Conservation (phyloP, 495 filamentous ascomycete genomes). For the Penicillium argentinense region DNA sequence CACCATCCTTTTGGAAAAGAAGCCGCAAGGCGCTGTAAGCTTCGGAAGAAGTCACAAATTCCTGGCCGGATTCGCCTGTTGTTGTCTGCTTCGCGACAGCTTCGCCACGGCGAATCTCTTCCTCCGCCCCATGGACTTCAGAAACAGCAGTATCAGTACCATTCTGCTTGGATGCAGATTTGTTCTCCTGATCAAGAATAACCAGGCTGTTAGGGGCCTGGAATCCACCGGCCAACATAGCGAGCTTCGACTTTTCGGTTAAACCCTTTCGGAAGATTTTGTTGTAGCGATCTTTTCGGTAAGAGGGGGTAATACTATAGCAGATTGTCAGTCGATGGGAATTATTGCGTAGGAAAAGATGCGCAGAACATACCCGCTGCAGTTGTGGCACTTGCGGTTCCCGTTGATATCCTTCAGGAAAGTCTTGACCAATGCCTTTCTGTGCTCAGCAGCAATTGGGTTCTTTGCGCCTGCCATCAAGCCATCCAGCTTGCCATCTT, state of each 20-base stretch:
- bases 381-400: conserved; percentile 70
- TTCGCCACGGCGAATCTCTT: conserved; percentile 62
- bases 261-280: conserved; percentile 92
- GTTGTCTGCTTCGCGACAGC: conserved; percentile 33
- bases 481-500: conserved; percentile 43
- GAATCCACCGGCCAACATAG: conserved; percentile 70
- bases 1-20: conserved; percentile 83
- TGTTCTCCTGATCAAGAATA: conserved; percentile 43
- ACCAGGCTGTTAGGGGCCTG: conserved; percentile 63
- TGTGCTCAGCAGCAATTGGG: conserved; percentile 73
- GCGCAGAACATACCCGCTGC: conserved; percentile 55
- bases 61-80: conserved; percentile 46
- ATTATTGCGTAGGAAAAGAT: conserved; percentile 1
- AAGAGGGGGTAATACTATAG: conserved; percentile 67
- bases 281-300: conserved; percentile 79
- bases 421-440: conserved; percentile 72
- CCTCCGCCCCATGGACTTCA: conserved; percentile 57
- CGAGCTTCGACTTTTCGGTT: conserved; percentile 63
- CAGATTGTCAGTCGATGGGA: conserved; percentile 10
- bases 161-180: conserved; percentile 33
- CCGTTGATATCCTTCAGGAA: conserved; percentile 69
- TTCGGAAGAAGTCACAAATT: conserved; percentile 72
- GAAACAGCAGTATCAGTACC: conserved; percentile 29
- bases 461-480: conserved; percentile 67
- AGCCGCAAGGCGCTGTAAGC: conserved; percentile 72